These are phyloP conservation scores for Monilinia laxa DNA, from an alignment of 2,329 filamentous ascomycete species.

Conservation along the genomic window DNA sequence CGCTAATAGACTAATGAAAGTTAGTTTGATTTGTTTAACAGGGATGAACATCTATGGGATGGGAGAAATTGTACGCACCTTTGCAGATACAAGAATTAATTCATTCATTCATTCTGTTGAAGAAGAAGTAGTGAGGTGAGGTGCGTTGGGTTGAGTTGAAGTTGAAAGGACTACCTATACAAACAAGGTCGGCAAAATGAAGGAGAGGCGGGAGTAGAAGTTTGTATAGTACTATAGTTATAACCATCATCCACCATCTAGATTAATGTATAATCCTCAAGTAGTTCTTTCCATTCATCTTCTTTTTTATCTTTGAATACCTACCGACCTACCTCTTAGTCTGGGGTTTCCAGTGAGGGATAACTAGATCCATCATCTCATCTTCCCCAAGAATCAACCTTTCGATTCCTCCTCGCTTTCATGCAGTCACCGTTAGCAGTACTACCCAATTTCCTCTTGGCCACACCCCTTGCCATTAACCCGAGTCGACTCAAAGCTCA, in stretches of 20 bases:
- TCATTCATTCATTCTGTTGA: background rate
- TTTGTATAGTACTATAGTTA: too few relatives aligned
- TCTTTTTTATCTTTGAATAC: background rate
- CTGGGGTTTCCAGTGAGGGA: background rate
- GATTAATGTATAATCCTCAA: background rate
- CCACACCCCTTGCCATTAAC: conserved; percentile 4
- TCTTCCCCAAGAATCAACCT: background rate
- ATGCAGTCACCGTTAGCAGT: conserved; percentile 9
- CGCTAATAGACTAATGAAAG: background rate
- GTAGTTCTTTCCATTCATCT: background rate
- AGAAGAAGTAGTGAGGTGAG: background rate
- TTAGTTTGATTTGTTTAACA: background rate
- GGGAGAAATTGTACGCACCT: too few relatives aligned
- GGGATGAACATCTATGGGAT: too few relatives aligned
- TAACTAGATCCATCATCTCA: background rate
- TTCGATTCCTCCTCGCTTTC: background rate
- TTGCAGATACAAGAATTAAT: background rate
- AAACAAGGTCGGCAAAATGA: too few relatives aligned
- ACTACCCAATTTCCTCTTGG: background rate
- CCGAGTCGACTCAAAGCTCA: conserved; percentile 10
- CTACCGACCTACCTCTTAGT: background rate
- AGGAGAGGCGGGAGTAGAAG: too few relatives aligned
- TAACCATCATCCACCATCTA: too few relatives aligned
- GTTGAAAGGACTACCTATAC: too few relatives aligned
- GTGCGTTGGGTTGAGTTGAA: too few relatives aligned